phyloP scores from a whole-genome alignment of 306 rosid species.

The Quercus parvula region DNA sequence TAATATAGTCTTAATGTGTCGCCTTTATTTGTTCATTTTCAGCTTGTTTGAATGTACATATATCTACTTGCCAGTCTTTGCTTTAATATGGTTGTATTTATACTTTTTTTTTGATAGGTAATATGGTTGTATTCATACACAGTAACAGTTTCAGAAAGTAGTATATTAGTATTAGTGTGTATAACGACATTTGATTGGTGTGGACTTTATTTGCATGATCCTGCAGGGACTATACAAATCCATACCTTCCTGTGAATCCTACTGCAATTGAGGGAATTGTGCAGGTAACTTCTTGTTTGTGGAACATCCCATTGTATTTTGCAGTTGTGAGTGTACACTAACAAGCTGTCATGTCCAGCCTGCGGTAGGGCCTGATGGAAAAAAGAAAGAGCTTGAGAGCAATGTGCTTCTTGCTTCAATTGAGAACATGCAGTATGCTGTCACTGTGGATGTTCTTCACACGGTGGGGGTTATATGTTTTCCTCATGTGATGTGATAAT shows the following conservation, averaged over 20 bases:
- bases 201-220: slow-evolving; percentile 15
- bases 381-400: slow-evolving; percentile 78
- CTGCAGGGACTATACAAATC: slow-evolving; percentile 90
- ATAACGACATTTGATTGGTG: neutral
- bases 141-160: neutral
- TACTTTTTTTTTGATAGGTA: neutral
- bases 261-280: slow-evolving; percentile 79
- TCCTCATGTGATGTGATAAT: neutral
- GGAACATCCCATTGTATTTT: neutral
- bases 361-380: slow-evolving; percentile 83
- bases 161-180: neutral
- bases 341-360: slow-evolving; percentile 49
- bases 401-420: slow-evolving; percentile 92
- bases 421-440: slow-evolving; percentile 97
- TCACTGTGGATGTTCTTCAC: slow-evolving; percentile 87
- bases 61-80: neutral
- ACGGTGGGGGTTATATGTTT: slow-evolving; percentile 42
- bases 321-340: slow-evolving; percentile 18
- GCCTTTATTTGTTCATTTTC: neutral
- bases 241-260: slow-evolving; percentile 90
- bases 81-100: neutral
- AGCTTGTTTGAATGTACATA: neutral
- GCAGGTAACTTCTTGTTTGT: slow-evolving; percentile 51
- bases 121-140: neutral
- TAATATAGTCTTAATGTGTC: neutral